phyloP scores from a whole-genome alignment of 1,284 basidiomycete genomes.

The Schizophyllum commune region DNA sequence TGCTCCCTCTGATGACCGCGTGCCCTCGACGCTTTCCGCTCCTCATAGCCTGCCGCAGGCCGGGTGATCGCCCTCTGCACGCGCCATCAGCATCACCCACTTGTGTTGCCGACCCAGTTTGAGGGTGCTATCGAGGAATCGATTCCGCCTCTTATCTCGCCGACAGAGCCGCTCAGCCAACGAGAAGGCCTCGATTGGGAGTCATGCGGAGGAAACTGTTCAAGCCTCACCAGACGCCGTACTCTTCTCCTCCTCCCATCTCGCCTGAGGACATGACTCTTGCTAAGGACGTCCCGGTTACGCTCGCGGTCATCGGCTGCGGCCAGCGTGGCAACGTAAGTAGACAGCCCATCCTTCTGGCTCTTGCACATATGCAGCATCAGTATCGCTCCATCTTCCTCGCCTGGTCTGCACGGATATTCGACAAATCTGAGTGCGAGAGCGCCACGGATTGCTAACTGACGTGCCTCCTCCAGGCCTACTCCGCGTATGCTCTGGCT shows the following conservation, averaged over 20 bases:
- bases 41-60: not conserved
- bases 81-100: not conserved
- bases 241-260: not conserved
- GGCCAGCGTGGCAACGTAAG: slow-evolving; percentile 71
- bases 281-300: slow-evolving; percentile 21
- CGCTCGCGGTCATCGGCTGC: slow-evolving; percentile 61
- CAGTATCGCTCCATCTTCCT: not conserved
- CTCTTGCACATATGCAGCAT: not conserved
- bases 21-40: not conserved
- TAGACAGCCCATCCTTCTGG: not conserved
- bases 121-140: not conserved
- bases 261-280: not conserved
- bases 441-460: not conserved
- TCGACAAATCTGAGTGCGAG: too few relatives aligned
- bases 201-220: not conserved
- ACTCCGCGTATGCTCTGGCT: slow-evolving; percentile 55
- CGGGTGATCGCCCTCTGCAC: not conserved
- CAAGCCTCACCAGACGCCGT: not conserved
- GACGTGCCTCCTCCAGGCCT: slow-evolving; percentile 36
- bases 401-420: too few relatives aligned
- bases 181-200: not conserved
- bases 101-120: not conserved
- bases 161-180: not conserved
- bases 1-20: not conserved
- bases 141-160: not conserved